Evolutionary conservation across 2,329 filamentous ascomycete species (phyloP).

Genomic region (Sporothrix protearum): DNA sequence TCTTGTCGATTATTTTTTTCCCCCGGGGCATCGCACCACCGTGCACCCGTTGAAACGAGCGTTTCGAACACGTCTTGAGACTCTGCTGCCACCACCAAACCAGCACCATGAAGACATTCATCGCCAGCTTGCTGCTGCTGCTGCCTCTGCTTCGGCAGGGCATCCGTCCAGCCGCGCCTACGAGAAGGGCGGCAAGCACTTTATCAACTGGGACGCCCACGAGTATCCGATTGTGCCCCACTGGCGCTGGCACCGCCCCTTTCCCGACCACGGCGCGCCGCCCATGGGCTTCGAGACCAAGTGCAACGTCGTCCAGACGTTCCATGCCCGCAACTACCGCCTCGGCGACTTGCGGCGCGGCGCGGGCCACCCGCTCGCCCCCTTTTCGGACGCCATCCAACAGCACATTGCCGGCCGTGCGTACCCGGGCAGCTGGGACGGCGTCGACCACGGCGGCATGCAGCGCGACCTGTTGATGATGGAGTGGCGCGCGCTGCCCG

Average conservation of each 20-base stretch:
- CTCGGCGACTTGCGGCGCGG: constrained; percentile 31
- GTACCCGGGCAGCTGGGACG: constrained; percentile 43
- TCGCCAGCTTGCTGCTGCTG: neutral
- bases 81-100: too few species aligned
- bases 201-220: constrained; percentile 34
- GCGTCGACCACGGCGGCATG: constrained; percentile 40
- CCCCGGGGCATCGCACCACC: neutral
- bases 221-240: constrained; percentile 32
- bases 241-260: constrained; percentile 35
- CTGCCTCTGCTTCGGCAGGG: neutral
- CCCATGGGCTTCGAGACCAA: constrained; percentile 34
- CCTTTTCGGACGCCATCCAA: constrained; percentile 33
- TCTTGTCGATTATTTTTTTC: neutral
- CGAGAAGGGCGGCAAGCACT: constrained; percentile 23
- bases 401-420: constrained; percentile 31
- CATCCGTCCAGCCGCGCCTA: neutral
- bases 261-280: constrained; percentile 33
- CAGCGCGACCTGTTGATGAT: constrained; percentile 41
- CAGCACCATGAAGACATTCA: constrained; percentile 2
- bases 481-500: constrained; percentile 37
- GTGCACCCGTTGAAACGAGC: too few species aligned
- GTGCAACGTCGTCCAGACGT: constrained; percentile 32
- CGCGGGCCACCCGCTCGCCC: constrained; percentile 27
- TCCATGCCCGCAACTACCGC: constrained; percentile 34
- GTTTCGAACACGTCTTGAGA: neutral